Evolutionary conservation across 2,329 filamentous ascomycete species (phyloP).

Genomic region (Penicillium sp.): DNA sequence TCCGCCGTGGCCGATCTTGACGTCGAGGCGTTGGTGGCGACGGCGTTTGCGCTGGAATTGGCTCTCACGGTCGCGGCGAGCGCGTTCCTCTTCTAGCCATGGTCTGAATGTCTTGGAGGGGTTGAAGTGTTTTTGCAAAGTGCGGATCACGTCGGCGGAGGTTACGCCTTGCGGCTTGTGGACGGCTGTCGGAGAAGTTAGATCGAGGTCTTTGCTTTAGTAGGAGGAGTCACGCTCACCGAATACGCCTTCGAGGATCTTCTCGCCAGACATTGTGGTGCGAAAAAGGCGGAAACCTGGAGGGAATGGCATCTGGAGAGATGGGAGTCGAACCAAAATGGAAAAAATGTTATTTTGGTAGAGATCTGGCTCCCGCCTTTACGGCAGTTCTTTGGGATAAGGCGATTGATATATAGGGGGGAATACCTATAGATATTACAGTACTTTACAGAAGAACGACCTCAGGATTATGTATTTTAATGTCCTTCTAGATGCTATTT

Average conservation of each 20-base stretch:
- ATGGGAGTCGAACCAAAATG: slow-evolving; percentile 1
- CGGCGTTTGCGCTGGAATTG: slow-evolving; percentile 61
- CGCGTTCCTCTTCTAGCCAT: slow-evolving; percentile 65
- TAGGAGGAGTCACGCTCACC: slow-evolving; percentile 42
- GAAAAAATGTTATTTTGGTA: slow-evolving; percentile 12
- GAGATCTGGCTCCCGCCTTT: slow-evolving; percentile 7
- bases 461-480: neutral
- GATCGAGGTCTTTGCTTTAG: neutral
- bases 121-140: slow-evolving; percentile 81
- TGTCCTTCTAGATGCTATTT: neutral
- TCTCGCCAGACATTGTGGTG: slow-evolving; percentile 43
- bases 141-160: slow-evolving; percentile 86
- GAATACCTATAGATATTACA: neutral
- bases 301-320: slow-evolving; percentile 31
- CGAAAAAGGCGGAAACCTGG: slow-evolving; percentile 32
- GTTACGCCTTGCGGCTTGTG: slow-evolving; percentile 86
- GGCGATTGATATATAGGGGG: neutral
- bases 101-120: slow-evolving; percentile 75
- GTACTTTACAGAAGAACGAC: neutral
- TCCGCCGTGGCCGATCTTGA: slow-evolving; percentile 95
- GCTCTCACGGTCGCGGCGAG: slow-evolving; percentile 55
- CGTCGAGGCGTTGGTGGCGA: slow-evolving; percentile 61
- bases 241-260: slow-evolving; percentile 62
- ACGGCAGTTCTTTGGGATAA: neutral
- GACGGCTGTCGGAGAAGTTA: slow-evolving; percentile 60